Percentiles rank a stretch among this genome's conserved stretches.
Evolutionary conservation across 768 basidiomycete genomes (phyloP).

Genomic region (Clitopilus passeckerianus): DNA sequence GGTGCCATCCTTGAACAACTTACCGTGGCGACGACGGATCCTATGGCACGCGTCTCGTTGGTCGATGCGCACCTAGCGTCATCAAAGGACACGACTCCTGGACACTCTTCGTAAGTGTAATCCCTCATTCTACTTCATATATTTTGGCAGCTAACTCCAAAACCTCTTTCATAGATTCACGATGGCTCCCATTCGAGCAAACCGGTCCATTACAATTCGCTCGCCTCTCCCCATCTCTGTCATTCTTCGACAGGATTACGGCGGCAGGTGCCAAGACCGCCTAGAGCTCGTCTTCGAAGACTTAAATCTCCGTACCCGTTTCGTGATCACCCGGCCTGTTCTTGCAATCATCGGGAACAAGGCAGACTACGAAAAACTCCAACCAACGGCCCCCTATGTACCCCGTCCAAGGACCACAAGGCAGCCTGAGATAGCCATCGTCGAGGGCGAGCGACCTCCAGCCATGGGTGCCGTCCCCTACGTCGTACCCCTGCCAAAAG

Average conservation of each 20-base stretch:
- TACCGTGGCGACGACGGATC: conserved; percentile 19
- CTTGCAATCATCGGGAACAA: conserved; percentile 40
- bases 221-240: conserved; percentile 23
- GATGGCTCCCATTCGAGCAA: conserved; percentile 10
- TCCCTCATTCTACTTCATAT: neutral
- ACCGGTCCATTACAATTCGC: conserved; percentile 16
- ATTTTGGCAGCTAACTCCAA: neutral
- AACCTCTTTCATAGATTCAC: conserved; percentile 4
- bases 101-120: conserved; percentile 4
- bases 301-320: conserved; percentile 31
- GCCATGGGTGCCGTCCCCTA: conserved; percentile 38
- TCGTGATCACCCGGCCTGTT: conserved; percentile 43
- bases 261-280: conserved; percentile 49
- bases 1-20: conserved; percentile 12
- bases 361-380: conserved; percentile 38
- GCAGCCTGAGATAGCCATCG: conserved; percentile 26
- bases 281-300: conserved; percentile 51
- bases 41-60: conserved; percentile 5
- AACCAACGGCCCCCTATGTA: conserved; percentile 40
- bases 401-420: conserved; percentile 23
- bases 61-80: conserved; percentile 12
- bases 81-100: conserved; percentile 2
- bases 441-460: conserved; percentile 38
- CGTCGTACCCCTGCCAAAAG: conserved; percentile 29
- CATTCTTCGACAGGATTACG: conserved; percentile 24